These are phyloP conservation scores for Penicilliopsis zonata DNA, from an alignment of 495 filamentous ascomycete species.

Conservation along the genomic window DNA sequence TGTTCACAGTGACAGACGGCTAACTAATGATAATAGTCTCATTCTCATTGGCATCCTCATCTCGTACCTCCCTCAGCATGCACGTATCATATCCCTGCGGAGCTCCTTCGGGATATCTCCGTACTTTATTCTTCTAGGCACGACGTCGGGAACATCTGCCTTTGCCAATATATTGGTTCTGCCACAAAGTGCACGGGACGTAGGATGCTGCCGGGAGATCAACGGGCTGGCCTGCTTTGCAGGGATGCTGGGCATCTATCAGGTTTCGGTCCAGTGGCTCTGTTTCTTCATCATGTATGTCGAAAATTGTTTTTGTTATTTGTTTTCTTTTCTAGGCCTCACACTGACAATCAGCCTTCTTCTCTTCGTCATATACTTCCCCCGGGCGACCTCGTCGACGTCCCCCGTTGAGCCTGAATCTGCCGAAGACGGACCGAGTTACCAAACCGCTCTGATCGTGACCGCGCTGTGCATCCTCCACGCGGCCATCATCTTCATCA, in stretches of 20 bases:
- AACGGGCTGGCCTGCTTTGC: slow-evolving; percentile 74
- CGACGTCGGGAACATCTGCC: slow-evolving; percentile 73
- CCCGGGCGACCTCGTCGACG: slow-evolving; percentile 42
- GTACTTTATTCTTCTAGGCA: slow-evolving; percentile 84
- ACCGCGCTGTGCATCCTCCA: slow-evolving; percentile 59
- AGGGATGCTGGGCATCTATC: slow-evolving; percentile 72
- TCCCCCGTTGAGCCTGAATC: slow-evolving; percentile 12
- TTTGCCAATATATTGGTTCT: slow-evolving; percentile 87
- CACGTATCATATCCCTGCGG: slow-evolving; percentile 72
- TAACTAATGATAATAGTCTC: slow-evolving; percentile 37
- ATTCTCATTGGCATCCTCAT: slow-evolving; percentile 83
- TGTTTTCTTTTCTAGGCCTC: background rate
- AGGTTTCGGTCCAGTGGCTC: slow-evolving; percentile 82
- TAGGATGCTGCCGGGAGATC: slow-evolving; percentile 72
- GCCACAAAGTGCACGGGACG: slow-evolving; percentile 61
- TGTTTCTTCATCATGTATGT: slow-evolving; percentile 84
- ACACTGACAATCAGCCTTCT: slow-evolving; percentile 44
- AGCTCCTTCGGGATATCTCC: slow-evolving; percentile 95
- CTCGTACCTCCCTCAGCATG: slow-evolving; percentile 91
- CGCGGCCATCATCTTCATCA: slow-evolving; percentile 51
- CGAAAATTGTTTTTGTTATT: background rate
- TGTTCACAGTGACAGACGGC: background rate
- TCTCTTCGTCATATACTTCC: slow-evolving; percentile 80
- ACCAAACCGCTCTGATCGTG: slow-evolving; percentile 64
- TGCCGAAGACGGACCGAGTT: slow-evolving; percentile 39